Evolutionary conservation across 2,329 filamentous ascomycete species (phyloP), one percentile per base, ranked within the genome.

Genomic region (Penicillium sp.): DNA sequence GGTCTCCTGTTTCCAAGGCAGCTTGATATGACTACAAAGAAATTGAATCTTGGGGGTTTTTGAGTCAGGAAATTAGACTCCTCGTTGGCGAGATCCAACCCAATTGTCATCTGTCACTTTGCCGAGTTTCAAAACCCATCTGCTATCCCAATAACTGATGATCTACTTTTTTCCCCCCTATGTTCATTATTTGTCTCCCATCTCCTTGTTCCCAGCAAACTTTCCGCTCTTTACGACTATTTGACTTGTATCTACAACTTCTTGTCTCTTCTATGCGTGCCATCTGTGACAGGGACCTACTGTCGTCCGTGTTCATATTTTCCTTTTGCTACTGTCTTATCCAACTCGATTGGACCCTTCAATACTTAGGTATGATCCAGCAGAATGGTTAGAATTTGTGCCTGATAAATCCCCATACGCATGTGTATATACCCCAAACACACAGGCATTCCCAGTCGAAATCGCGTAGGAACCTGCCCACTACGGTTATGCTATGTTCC

Each of bases 1-100:
- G 53, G 35, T 58, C 59, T 38, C 57, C 60, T 37, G 53, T 59
- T 49, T 58, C 61, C 42, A 57, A 53, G 56, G 54, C 45, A 59
- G 58, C 53, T 46, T 55, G 57, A 51, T 52, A 54, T 26, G 48
- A 54, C 55, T 57, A 53, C 28, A 32, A 42, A 54, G 53, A 57
- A 49, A 46, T 48, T 43, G 54, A 57, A 51, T 34, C 21, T 24
- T 24, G n/a, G 43, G 38, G 47, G 28, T 6, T 42, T 28, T 51
- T 28, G 34, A 22, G 28, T 19, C 26, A 17, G 40, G 21, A 19
- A 43, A 43, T 17, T 51, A 43, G 49, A 40, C 32, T 47, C 38
- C 12, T 39, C 28, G n/a, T 44, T 39, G 41, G 34, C 41, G 32
- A 38, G 33, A 31, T 32, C 26, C 13, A 28, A 42, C 21, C 28